A percentile compares a stretch with the other conserved stretches of the same genome.
These are phyloP conservation scores for Aspergillus bertholletiae DNA, from an alignment of 495 filamentous ascomycete genomes.

Conservation along the genomic window DNA sequence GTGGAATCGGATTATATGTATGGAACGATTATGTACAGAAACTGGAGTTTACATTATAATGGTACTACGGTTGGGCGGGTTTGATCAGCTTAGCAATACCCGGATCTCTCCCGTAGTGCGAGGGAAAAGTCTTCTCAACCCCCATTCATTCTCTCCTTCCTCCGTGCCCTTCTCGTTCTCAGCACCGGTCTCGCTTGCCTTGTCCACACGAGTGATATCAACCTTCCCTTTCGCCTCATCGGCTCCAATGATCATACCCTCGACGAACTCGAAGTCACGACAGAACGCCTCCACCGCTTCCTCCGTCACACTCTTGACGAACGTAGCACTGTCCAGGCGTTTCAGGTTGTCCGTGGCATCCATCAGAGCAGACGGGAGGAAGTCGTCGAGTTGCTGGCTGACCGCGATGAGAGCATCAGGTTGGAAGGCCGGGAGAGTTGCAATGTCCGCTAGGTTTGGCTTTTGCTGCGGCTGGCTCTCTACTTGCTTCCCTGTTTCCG, in stretches of 20 bases:
- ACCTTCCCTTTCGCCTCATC: constrained; percentile 48
- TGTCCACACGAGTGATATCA: constrained; percentile 25
- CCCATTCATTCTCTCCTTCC: constrained; percentile 36
- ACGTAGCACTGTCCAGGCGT: constrained; percentile 59
- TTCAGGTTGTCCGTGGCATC: constrained; percentile 82
- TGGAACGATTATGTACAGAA: background rate
- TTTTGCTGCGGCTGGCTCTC: constrained; percentile 36
- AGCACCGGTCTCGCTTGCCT: constrained; percentile 25
- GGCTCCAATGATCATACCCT: constrained; percentile 60
- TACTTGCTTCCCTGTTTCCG: constrained; percentile 22
- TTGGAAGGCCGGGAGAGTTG: constrained; percentile 56
- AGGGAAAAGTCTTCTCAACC: constrained; percentile 68
- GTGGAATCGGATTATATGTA: background rate
- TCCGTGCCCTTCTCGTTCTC: constrained; percentile 26
- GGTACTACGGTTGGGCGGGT: too few relatives aligned
- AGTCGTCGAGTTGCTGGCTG: constrained; percentile 81
- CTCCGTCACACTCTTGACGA: constrained; percentile 73
- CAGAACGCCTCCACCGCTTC: constrained; percentile 85
- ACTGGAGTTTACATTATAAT: too few relatives aligned
- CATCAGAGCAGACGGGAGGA: constrained; percentile 88
- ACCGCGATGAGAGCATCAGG: constrained; percentile 57
- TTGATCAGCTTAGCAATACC: constrained; percentile 59
- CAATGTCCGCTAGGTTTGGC: constrained; percentile 48
- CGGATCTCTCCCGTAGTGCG: constrained; percentile 82
- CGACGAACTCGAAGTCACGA: constrained; percentile 84